These are phyloP conservation scores for Fusarium chlamydosporum DNA, from an alignment of 2,329 filamentous ascomycete genomes.

Conservation along the genomic window DNA sequence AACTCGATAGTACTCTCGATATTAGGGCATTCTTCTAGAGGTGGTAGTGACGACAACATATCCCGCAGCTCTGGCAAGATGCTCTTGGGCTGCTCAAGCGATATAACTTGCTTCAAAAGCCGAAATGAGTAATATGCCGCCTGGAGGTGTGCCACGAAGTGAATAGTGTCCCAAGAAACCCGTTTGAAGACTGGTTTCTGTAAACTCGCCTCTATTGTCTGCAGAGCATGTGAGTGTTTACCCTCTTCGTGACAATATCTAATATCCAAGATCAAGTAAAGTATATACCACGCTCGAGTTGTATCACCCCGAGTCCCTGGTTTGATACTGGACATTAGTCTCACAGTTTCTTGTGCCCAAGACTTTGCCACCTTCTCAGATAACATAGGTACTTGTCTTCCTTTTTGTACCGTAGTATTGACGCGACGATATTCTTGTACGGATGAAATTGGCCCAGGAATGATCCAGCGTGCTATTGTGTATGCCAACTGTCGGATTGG, in stretches of 20 bases:
- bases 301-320: conserved; percentile 5
- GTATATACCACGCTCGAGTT: conserved; percentile 46
- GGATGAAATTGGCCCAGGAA: conserved; percentile 28
- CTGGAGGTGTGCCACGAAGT: conserved; percentile 73
- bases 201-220: conserved; percentile 41
- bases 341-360: conserved; percentile 40
- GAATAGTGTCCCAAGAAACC: conserved; percentile 69
- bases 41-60: conserved; percentile 48
- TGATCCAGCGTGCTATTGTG: conserved; percentile 58
- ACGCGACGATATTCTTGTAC: conserved; percentile 59
- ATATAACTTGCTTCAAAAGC: conserved; percentile 58
- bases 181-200: conserved; percentile 3
- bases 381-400: conserved; percentile 46
- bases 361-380: conserved; percentile 15
- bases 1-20: conserved; percentile 37
- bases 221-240: conserved; percentile 48
- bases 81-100: conserved; percentile 20
- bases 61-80: conserved; percentile 36
- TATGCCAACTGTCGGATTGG: conserved; percentile 68
- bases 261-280: conserved; percentile 52
- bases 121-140: conserved; percentile 73
- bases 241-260: conserved; percentile 49
- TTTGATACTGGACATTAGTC: conserved; percentile 36
- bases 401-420: conserved; percentile 50
- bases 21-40: conserved; percentile 48